Conservation (phyloP, 371 early-diverging fungal species). For the Batrachochytrium dendrobatidis region DNA sequence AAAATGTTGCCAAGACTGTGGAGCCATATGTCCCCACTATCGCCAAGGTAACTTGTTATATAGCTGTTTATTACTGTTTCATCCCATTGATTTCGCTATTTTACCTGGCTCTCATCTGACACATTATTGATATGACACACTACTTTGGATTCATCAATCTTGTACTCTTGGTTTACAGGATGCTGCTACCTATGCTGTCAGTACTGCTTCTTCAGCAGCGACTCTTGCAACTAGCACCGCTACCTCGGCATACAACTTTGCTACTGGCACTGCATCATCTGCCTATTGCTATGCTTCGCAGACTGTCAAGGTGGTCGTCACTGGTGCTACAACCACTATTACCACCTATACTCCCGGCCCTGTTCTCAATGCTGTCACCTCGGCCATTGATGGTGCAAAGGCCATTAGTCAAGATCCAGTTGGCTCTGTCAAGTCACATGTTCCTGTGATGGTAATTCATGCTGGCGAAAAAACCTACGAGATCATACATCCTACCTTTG, state of each 20-base stretch:
- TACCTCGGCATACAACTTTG: slow-evolving; percentile 11
- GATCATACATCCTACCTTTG: slow-evolving; percentile 14
- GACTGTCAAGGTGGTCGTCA: slow-evolving; percentile 25
- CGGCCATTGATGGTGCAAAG: slow-evolving; percentile 41
- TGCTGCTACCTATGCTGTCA: slow-evolving; percentile 12
- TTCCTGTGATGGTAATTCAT: slow-evolving; percentile 42
- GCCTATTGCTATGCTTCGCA: slow-evolving; percentile 15
- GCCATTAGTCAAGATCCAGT: slow-evolving; percentile 47
- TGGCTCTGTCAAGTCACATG: slow-evolving; percentile 49
- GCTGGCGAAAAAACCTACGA: slow-evolving; percentile 41
- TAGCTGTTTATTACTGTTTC: background rate
- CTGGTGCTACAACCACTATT: slow-evolving; percentile 38
- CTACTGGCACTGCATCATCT: slow-evolving; percentile 7
- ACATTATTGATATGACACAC: no score
- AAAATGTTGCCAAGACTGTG: slow-evolving; percentile 15
- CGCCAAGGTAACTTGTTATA: background rate
- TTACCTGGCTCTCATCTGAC: no score
- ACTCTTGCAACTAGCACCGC: slow-evolving; percentile 8
- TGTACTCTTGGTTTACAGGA: no score
- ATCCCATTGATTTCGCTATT: no score
- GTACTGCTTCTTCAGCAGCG: slow-evolving; percentile 10
- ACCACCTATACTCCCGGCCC: slow-evolving; percentile 36
- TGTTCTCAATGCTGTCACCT: slow-evolving; percentile 38
- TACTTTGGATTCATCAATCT: no score
- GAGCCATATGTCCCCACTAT: slow-evolving; percentile 8